These are phyloP conservation scores for Thuja plicata DNA, from an alignment of 83 land plant species.

Conservation along the genomic window DNA sequence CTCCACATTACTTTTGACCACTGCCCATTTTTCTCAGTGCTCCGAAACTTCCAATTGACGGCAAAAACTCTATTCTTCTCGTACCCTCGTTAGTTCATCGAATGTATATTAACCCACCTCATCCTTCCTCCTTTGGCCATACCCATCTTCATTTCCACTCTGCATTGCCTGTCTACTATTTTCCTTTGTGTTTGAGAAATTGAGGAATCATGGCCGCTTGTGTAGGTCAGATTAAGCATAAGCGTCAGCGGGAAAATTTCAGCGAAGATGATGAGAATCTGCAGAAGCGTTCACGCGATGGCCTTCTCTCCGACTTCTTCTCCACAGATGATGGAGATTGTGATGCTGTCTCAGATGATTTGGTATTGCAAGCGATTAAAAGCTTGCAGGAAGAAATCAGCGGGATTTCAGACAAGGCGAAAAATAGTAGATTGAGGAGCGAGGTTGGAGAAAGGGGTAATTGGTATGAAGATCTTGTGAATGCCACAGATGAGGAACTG, in stretches of 20 bases:
- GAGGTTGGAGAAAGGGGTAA: background rate
- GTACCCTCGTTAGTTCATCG: background rate
- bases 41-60: background rate
- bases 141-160: background rate
- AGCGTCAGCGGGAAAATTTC: background rate
- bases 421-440: background rate
- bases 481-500: background rate
- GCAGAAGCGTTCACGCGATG: background rate
- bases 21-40: background rate
- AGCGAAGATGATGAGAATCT: too few relatives aligned
- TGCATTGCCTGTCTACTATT: background rate
- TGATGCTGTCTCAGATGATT: background rate
- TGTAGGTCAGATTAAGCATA: background rate
- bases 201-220: background rate
- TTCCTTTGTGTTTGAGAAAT: background rate
- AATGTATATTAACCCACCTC: background rate
- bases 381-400: background rate
- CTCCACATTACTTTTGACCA: background rate
- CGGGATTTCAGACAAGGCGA: background rate
- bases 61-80: too few relatives aligned
- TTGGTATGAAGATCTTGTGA: background rate
- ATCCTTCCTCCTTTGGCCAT: background rate
- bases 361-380: background rate
- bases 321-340: background rate
- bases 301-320: background rate